Evolutionary conservation across 2,329 filamentous ascomycete species (phyloP).

Genomic region (Metarhizium guizhouense): DNA sequence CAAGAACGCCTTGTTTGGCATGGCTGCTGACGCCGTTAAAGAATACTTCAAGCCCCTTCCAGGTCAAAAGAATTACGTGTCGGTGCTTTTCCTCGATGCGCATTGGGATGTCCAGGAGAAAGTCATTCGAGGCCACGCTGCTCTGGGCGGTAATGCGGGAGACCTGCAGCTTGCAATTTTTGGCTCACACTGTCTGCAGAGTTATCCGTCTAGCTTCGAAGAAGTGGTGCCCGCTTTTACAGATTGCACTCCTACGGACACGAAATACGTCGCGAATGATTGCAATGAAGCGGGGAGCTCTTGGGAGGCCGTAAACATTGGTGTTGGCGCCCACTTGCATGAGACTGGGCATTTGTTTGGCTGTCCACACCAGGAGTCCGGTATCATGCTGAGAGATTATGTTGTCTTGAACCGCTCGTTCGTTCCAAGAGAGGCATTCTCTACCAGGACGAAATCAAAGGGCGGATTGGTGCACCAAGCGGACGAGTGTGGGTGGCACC

Average conservation of each 20-base stretch:
- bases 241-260: slow-evolving; percentile 85
- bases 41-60: slow-evolving; percentile 65
- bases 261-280: slow-evolving; percentile 71
- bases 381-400: slow-evolving; percentile 90
- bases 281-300: slow-evolving; percentile 79
- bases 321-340: slow-evolving; percentile 87
- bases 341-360: slow-evolving; percentile 87
- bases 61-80: slow-evolving; percentile 82
- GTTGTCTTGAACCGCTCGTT: slow-evolving; percentile 78
- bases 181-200: slow-evolving; percentile 85
- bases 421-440: slow-evolving; percentile 71
- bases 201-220: slow-evolving; percentile 81
- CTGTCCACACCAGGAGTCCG: slow-evolving; percentile 78
- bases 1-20: slow-evolving; percentile 65
- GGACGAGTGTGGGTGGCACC: slow-evolving; percentile 88
- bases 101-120: slow-evolving; percentile 73
- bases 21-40: slow-evolving; percentile 69
- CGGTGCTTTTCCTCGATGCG: slow-evolving; percentile 75
- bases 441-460: slow-evolving; percentile 75
- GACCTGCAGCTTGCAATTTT: slow-evolving; percentile 79
- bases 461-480: slow-evolving; percentile 65
- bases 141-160: slow-evolving; percentile 66
- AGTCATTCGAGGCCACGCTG: slow-evolving; percentile 70
- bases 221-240: slow-evolving; percentile 83
- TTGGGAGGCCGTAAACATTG: slow-evolving; percentile 93